Percentiles rank a stretch among this genome's conserved stretches.
These are phyloP conservation scores for Glycine soja DNA, from an alignment of 306 rosid species.

Conservation along the genomic window DNA sequence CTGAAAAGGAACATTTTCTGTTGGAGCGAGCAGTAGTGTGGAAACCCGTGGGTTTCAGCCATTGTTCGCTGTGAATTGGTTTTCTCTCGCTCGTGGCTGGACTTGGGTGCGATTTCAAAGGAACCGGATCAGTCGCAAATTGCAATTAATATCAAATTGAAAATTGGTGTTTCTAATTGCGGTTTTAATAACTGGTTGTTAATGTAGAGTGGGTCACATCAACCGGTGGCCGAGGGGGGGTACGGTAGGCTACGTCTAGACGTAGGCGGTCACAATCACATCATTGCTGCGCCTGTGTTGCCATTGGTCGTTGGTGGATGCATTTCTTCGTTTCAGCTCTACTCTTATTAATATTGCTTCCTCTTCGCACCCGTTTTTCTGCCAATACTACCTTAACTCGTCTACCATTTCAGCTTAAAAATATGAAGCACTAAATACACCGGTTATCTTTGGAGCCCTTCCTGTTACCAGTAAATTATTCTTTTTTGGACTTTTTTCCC, in stretches of 20 bases:
- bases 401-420: conserved; percentile 39
- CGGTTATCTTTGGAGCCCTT: not conserved
- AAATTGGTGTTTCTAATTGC: conserved; percentile 12
- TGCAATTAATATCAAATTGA: conserved; percentile 13
- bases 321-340: conserved; percentile 17
- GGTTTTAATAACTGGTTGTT: conserved; percentile 53
- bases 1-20: conserved; percentile 19
- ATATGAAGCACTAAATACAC: not conserved
- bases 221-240: conserved; percentile 55
- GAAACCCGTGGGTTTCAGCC: conserved; percentile 40
- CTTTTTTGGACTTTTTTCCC: too few relatives aligned
- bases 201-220: conserved; percentile 65
- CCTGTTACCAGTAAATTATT: not conserved
- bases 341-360: not conserved
- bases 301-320: conserved; percentile 45
- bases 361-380: conserved; percentile 24
- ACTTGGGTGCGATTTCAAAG: not conserved
- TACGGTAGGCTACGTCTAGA: conserved; percentile 49
- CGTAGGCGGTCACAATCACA: conserved; percentile 49
- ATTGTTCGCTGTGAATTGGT: not conserved
- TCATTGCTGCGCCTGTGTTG: conserved; percentile 36
- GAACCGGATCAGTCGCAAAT: not conserved
- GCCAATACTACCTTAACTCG: conserved; percentile 39
- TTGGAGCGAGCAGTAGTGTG: conserved; percentile 29
- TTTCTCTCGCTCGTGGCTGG: conserved; percentile 16